Base-by-base conservation (phyloP, 352 stramenopile species). In the Phytophthora lateralis region DNA sequence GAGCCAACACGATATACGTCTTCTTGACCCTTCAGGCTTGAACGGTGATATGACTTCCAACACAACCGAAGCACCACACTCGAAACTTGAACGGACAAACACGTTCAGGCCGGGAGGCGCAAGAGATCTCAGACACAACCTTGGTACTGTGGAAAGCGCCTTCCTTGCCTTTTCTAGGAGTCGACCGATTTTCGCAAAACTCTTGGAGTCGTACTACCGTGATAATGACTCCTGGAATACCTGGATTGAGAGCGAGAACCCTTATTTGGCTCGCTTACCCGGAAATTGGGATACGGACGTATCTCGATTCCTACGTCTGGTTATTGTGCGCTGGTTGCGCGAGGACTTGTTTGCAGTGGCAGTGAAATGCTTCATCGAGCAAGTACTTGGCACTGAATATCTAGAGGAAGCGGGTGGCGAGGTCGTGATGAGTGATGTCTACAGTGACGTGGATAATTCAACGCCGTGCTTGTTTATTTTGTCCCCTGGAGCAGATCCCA, bases 401-500 rank as follows among this genome's bases (percentile, higher is more conserved):
- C n/a, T 64, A 38, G 53, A 52, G 0, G 32, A 50, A 67, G 18
- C 59, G 43, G 18, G 17, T 24, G 7, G 42, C 30, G 41, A 62
- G 14, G 17, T 63, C 17, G 50, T 53, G 1, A 88, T 95, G 62
- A 48, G n/a, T 6, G 77, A 82, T 3, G 50, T 88, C 8, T 89
- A 73, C 49, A 56, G 46, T 29, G 82, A 93, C 44, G 78, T 89
- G 45, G 74, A 85, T 41, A 82, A 79, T 17, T 54, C 64, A 14
- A 92, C 83, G 3, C 86, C 86, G 0, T 91, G 81, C 15, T 41
- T 95, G 12, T 92, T 95, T 54, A 78, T 95, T 38, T 62, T 95
- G 10, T 93, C 85, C 4, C 75, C 85, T 1, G 86, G 86, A 0
- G 78, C 86, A 2, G 86, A 93, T 20, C 85, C 86, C 0, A 76